Percentiles rank a stretch among this genome's conserved stretches.
phyloP scores from a whole-genome alignment of 352 stramenopile genomes.

The Globisporangium recalcitrans region DNA sequence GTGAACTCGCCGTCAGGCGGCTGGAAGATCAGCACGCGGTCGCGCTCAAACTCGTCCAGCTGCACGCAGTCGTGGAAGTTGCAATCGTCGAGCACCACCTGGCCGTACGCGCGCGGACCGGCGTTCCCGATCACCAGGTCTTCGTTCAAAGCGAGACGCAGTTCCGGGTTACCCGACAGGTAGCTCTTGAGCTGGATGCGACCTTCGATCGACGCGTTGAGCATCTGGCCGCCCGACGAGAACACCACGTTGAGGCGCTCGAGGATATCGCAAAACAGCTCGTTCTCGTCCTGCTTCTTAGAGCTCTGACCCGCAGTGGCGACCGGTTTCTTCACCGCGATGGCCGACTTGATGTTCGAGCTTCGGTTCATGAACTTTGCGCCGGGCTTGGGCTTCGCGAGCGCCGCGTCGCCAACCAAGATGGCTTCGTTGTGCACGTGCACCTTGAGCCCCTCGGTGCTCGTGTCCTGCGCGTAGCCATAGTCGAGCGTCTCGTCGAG shows the following conservation, averaged over 20 bases:
- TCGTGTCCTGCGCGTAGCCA: slow-evolving; percentile 97
- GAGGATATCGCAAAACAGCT: slow-evolving; percentile 99
- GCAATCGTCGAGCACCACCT: slow-evolving; percentile 95
- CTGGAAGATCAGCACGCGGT: slow-evolving; percentile 86
- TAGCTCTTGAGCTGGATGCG: slow-evolving; percentile 99
- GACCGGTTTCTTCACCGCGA: slow-evolving; percentile 88
- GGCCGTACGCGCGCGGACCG: slow-evolving; percentile 76
- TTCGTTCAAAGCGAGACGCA: slow-evolving; percentile 95
- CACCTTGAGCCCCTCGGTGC: slow-evolving; percentile 96
- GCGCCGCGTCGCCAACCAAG: slow-evolving; percentile 77
- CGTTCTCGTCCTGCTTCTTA: slow-evolving; percentile 92
- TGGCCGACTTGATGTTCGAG: slow-evolving; percentile 77
- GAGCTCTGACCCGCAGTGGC: slow-evolving; percentile 58
- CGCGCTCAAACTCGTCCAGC: slow-evolving; percentile 92
- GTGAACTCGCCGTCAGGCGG: slow-evolving; percentile 72
- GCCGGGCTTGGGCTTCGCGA: slow-evolving; percentile 88
- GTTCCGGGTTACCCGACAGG: slow-evolving; percentile 95
- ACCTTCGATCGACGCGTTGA: slow-evolving; percentile 98
- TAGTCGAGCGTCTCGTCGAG: slow-evolving; percentile 99
- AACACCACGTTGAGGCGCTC: slow-evolving; percentile 98
- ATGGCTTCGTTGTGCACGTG: slow-evolving; percentile 99
- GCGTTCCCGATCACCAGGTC: slow-evolving; percentile 94
- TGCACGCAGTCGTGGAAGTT: slow-evolving; percentile 99
- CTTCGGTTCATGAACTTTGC: slow-evolving; percentile 82
- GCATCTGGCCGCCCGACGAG: slow-evolving; percentile 93